Evolutionary conservation across 352 stramenopile species (phyloP).

Genomic region (Phytopythium helicoides): DNA sequence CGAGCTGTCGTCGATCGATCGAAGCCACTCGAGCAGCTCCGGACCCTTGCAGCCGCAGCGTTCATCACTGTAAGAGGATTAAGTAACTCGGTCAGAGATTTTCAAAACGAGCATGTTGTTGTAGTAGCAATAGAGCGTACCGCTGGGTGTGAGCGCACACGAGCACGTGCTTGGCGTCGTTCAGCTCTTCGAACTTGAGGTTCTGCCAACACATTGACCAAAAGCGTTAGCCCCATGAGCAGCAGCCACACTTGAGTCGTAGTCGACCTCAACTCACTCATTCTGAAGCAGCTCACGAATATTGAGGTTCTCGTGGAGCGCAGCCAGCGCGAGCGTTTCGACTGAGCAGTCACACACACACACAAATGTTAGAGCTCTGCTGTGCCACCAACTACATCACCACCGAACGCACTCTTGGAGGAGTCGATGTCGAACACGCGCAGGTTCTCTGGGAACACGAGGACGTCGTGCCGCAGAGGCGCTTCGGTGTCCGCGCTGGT

Average conservation of each 20-base stretch:
- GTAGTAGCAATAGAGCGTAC: conserved; percentile 10
- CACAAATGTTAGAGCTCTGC: neutral
- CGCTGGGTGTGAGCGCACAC: conserved; percentile 60
- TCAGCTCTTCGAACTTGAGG: conserved; percentile 33
- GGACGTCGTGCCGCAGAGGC: conserved; percentile 43
- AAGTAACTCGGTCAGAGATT: neutral
- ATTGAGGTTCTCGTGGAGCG: conserved; percentile 28
- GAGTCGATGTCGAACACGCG: conserved; percentile 48
- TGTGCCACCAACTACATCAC: neutral
- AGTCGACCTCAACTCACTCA: conserved; percentile 18
- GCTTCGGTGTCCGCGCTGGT: conserved; percentile 4
- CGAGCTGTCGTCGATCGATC: conserved; percentile 23
- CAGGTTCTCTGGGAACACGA: conserved; percentile 71
- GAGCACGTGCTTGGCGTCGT: conserved; percentile 54
- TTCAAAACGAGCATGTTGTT: neutral
- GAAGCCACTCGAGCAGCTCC: conserved; percentile 63
- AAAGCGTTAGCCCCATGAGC: neutral
- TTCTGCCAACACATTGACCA: conserved; percentile 23
- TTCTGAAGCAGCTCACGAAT: conserved; percentile 26
- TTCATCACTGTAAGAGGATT: conserved; percentile 36
- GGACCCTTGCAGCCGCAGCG: conserved; percentile 72
- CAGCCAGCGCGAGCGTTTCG: conserved; percentile 25
- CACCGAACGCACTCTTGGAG: conserved; percentile 34
- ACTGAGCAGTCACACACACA: conserved; percentile 19
- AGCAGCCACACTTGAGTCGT: neutral